Conservation (phyloP, 2,329 filamentous ascomycete species). For the Diaporthe australafricana region DNA sequence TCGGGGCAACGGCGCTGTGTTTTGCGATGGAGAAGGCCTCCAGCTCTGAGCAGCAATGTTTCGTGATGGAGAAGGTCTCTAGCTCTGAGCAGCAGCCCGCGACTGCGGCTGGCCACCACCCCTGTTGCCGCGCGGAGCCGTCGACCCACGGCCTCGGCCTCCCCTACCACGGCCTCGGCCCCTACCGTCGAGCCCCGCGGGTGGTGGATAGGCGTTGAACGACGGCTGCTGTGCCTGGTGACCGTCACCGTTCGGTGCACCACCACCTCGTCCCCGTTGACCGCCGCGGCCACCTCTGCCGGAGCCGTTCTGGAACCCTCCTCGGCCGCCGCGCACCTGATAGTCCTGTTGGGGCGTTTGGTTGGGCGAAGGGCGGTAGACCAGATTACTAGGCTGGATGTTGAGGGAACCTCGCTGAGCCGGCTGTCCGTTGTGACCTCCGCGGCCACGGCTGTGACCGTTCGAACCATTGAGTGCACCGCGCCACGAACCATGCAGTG, state of each 20-base stretch:
- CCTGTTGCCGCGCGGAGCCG: conserved; percentile 31
- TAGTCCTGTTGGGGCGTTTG: conserved; percentile 43
- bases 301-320: conserved; percentile 38
- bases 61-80: not conserved
- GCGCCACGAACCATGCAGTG: conserved; percentile 68
- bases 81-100: conserved; percentile 34
- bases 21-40: not conserved
- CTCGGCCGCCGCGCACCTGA: conserved; percentile 26
- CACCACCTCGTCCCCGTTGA: conserved; percentile 39
- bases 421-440: conserved; percentile 44
- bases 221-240: conserved; percentile 40
- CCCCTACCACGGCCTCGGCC: conserved; percentile 55
- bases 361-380: conserved; percentile 58
- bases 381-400: conserved; percentile 63
- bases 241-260: conserved; percentile 35
- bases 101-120: conserved; percentile 34
- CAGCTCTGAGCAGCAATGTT: conserved; percentile 17
- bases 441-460: conserved; percentile 52
- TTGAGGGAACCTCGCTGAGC: conserved; percentile 46
- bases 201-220: conserved; percentile 72
- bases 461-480: conserved; percentile 63
- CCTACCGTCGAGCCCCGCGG: conserved; percentile 63
- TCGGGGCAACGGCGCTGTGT: not conserved
- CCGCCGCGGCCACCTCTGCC: conserved; percentile 47
- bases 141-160: conserved; percentile 35